A percentile compares a stretch with the other conserved stretches of the same genome.
phyloP scores from a whole-genome alignment of 1,139 yeast genomes.

The Hyphopichia khmerensis region DNA sequence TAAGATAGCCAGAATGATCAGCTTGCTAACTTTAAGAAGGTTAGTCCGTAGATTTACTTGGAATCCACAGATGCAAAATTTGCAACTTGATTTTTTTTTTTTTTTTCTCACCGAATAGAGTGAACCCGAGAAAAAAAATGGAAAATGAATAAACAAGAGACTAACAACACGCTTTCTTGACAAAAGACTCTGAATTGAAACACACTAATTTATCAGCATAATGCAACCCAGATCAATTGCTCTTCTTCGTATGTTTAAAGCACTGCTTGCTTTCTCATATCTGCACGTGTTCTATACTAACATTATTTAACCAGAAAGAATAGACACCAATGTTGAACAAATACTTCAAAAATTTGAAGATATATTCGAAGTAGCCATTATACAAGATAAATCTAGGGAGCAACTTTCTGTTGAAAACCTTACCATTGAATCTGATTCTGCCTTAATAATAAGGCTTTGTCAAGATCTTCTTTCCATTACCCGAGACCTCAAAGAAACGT shows the following conservation, averaged over 20 bases:
- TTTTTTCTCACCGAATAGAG: background rate
- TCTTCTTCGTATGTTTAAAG: constrained; percentile 35
- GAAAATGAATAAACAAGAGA: background rate
- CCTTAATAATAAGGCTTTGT: constrained; percentile 49
- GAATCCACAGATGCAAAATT: background rate
- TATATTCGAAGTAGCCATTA: constrained; percentile 42
- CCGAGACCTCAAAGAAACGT: constrained; percentile 50
- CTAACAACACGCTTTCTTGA: too few species aligned
- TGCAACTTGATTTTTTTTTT: background rate
- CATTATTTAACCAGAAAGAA: constrained; percentile 26
- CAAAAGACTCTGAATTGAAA: too few species aligned
- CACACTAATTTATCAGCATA: too few species aligned
- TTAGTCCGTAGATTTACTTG: too few species aligned
- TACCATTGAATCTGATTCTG: constrained; percentile 54
- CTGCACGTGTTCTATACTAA: background rate
- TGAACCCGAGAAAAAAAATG: background rate
- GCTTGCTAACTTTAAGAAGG: too few species aligned
- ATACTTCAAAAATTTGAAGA: constrained; percentile 44
- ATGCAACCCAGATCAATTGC: constrained; percentile 49
- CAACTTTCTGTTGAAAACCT: constrained; percentile 53
- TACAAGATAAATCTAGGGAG: constrained; percentile 49
- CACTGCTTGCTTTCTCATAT: background rate
- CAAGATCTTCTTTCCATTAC: constrained; percentile 54
- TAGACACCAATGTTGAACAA: constrained; percentile 43
- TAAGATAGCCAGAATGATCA: too few species aligned